Conservation (phyloP, 768 basidiomycete genomes). For the Fistulinella prunicolor region DNA sequence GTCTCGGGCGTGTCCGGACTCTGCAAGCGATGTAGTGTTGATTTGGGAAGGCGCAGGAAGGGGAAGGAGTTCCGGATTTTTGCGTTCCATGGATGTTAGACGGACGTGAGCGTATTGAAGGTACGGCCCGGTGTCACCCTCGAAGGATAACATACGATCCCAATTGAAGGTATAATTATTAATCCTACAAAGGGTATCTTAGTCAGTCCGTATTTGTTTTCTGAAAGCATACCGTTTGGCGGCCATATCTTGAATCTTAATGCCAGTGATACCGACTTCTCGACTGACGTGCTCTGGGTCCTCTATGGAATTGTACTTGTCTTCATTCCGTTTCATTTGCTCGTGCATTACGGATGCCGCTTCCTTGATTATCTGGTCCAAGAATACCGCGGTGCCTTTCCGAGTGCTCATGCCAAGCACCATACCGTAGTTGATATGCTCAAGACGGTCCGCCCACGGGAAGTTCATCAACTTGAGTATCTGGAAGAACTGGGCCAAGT, state of each 20-base stretch:
- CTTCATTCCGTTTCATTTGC: conserved; percentile 93
- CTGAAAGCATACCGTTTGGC: conserved; percentile 69
- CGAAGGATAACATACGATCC: conserved; percentile 92
- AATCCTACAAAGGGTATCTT: conserved; percentile 50
- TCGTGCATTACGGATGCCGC: conserved; percentile 91
- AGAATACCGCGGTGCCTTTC: conserved; percentile 91
- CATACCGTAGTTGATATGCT: conserved; percentile 89
- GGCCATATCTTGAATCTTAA: conserved; percentile 98
- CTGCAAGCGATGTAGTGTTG: conserved; percentile 60
- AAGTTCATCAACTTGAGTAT: conserved; percentile 86
- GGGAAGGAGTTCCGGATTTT: conserved; percentile 84
- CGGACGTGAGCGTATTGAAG: conserved; percentile 97
- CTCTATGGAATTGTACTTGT: conserved; percentile 85
- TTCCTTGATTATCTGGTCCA: conserved; percentile 90
- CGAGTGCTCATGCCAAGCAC: conserved; percentile 95
- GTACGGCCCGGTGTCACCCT: conserved; percentile 95
- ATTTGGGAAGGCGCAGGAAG: conserved; percentile 70
- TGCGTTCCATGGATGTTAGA: conserved; percentile 84
- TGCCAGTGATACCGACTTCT: conserved; percentile 90
- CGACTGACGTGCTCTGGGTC: conserved; percentile 76
- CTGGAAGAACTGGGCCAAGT: conserved; percentile 92
- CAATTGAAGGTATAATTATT: conserved; percentile 97
- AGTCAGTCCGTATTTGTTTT: neutral
- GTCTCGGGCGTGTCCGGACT: conserved; percentile 73
- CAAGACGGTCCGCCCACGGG: conserved; percentile 77